Conservation (phyloP, 2,329 filamentous ascomycete genomes). For the Fusarium azukiicola region DNA sequence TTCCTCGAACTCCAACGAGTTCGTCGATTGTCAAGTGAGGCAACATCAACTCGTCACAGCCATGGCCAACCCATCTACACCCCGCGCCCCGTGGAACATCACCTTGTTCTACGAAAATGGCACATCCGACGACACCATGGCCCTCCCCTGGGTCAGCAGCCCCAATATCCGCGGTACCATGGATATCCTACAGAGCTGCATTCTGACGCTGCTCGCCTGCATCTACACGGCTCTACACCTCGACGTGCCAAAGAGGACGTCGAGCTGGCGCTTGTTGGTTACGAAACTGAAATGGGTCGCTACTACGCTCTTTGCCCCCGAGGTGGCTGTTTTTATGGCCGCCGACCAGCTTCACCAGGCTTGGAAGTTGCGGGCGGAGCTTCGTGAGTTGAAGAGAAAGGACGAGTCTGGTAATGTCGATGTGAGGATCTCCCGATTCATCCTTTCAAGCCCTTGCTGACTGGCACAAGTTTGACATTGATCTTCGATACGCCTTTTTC, state of each 20-base stretch:
- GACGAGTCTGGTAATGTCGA: background rate
- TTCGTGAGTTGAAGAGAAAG: background rate
- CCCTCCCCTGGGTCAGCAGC: background rate
- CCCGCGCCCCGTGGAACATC: background rate
- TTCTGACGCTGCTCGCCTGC: slow-evolving; percentile 60
- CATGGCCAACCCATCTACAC: background rate
- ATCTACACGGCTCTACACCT: slow-evolving; percentile 63
- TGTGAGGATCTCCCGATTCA: background rate
- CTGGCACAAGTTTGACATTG: slow-evolving; percentile 24
- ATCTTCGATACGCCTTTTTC: slow-evolving; percentile 54
- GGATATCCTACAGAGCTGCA: slow-evolving; percentile 59
- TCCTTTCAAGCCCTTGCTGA: background rate
- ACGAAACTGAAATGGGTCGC: slow-evolving; percentile 56
- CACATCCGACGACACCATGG: background rate
- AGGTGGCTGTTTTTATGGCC: slow-evolving; percentile 55
- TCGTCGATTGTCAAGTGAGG: background rate
- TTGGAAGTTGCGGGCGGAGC: slow-evolving; percentile 26
- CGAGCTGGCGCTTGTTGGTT: slow-evolving; percentile 23
- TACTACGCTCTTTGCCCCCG: slow-evolving; percentile 57
- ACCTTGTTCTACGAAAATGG: background rate
- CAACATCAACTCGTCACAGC: background rate
- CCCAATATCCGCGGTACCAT: slow-evolving; percentile 6
- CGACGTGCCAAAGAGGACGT: slow-evolving; percentile 56
- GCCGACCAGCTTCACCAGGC: slow-evolving; percentile 43
- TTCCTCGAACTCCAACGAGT: background rate